phyloP scores from a whole-genome alignment of 176 grass and related monocot genomes.

The Microstegium vimineum region DNA sequence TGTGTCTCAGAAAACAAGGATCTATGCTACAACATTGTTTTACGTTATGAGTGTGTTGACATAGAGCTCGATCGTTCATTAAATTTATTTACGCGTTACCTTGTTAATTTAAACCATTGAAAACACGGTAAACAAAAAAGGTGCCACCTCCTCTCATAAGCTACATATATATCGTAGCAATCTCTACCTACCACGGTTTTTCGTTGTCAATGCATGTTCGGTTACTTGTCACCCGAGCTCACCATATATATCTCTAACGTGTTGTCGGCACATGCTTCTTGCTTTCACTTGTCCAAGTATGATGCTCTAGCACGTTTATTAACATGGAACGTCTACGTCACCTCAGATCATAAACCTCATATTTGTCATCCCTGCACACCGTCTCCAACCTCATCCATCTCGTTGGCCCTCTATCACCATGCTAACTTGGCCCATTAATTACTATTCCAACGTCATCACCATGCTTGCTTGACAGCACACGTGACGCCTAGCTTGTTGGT shows the following conservation, averaged over 20 bases:
- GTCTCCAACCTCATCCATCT: neutral
- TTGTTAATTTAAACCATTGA: no score
- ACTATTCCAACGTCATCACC: neutral
- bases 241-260: neutral
- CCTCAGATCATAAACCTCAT: no score
- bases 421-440: neutral
- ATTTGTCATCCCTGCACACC: neutral
- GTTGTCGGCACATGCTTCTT: neutral
- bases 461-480: neutral
- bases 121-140: no score
- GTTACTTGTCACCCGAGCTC: neutral
- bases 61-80: no score
- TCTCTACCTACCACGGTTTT: neutral
- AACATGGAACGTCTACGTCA: neutral
- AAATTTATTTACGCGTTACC: no score
- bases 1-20: neutral
- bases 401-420: neutral
- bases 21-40: no score
- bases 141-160: no score
- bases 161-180: no score
- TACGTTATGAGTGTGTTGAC: no score
- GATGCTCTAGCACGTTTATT: neutral
- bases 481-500: neutral
- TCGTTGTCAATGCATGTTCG: neutral
- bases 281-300: neutral